phyloP scores from a whole-genome alignment of 2,329 filamentous ascomycete species.

The Alternaria sp. region DNA sequence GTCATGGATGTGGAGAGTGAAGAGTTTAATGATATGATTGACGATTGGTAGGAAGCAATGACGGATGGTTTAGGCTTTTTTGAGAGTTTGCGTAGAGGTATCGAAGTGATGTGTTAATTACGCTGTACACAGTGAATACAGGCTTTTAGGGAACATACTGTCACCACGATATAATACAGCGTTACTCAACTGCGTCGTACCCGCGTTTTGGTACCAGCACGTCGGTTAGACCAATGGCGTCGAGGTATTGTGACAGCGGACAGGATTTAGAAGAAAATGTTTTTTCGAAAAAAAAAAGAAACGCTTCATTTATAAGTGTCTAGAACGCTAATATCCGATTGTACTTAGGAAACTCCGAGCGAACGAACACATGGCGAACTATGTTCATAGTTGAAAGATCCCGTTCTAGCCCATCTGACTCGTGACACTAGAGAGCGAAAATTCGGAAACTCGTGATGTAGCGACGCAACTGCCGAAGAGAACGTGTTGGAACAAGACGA shows the following conservation, averaged over 20 bases:
- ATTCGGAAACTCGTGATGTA: background rate
- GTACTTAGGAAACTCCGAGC: background rate
- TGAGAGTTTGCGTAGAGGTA: background rate
- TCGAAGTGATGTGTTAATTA: background rate
- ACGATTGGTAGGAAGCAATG: slow-evolving; percentile 49
- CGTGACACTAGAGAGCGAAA: background rate
- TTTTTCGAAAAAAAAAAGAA: background rate
- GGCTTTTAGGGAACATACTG: too few species aligned
- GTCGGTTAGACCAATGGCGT: too few species aligned
- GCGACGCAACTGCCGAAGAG: background rate
- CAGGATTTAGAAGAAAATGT: background rate
- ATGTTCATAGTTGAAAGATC: background rate
- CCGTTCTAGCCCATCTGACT: background rate
- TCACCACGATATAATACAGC: too few species aligned
- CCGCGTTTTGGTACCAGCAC: too few species aligned
- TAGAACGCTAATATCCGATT: background rate
- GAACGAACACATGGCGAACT: background rate
- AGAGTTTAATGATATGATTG: slow-evolving; percentile 57
- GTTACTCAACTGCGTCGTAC: background rate
- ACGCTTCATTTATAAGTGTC: background rate
- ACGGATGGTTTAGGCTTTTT: background rate
- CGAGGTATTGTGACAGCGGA: background rate
- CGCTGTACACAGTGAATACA: too few species aligned
- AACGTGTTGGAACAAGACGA: background rate
- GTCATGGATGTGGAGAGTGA: slow-evolving; percentile 56